phyloP scores from a whole-genome alignment of 192 early-diverging fungal species.

The Ambispora gerdemannii region DNA sequence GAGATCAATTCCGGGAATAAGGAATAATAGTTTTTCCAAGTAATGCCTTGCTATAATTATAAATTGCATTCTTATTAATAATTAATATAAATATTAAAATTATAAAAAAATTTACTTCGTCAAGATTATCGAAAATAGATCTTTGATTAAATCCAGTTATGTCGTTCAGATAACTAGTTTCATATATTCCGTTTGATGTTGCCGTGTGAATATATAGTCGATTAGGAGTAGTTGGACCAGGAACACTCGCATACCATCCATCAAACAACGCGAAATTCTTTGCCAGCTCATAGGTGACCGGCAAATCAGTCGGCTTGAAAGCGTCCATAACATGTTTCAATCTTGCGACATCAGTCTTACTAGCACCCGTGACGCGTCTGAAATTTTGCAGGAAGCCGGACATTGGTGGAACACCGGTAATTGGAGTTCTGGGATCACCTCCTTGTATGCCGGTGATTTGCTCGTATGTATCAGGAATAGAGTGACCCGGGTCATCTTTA shows the following conservation, averaged over 20 bases:
- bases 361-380: background rate
- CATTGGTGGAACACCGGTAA: conserved; percentile 21
- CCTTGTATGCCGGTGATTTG: conserved; percentile 32
- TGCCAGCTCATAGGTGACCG: conserved; percentile 31
- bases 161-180: background rate
- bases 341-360: conserved; percentile 18
- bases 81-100: background rate
- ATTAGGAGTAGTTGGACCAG: conserved; percentile 33
- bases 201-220: conserved; percentile 30
- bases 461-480: background rate
- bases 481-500: conserved; percentile 29
- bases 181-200: background rate
- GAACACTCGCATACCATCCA: conserved; percentile 23
- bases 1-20: background rate
- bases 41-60: background rate
- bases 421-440: background rate
- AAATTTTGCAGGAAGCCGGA: conserved; percentile 33
- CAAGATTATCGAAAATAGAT: background rate
- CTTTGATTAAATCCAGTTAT: background rate
- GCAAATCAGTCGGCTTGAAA: conserved; percentile 24
- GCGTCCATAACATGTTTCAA: conserved; percentile 32
- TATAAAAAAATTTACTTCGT: background rate
- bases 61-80: background rate
- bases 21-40: background rate
- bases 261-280: conserved; percentile 29